A percentile compares a stretch with the other conserved stretches of the same genome.
Conservation (phyloP, 208 protist genomes). For the Trypanosoma platydactyli region DNA sequence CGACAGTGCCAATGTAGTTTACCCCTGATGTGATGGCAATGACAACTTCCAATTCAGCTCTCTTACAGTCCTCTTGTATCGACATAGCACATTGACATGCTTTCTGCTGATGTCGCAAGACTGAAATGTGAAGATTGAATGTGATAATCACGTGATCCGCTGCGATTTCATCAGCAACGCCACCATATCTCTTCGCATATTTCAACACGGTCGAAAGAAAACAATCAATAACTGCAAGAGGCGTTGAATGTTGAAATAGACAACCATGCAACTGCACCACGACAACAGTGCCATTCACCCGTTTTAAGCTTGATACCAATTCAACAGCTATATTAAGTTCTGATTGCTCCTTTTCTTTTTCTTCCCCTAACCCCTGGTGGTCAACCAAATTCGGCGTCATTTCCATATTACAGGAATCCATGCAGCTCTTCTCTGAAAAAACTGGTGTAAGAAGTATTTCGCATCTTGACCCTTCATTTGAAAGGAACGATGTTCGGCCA, state of each 20-base stretch:
- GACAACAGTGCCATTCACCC: slow-evolving; percentile 54
- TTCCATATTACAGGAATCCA: too few relatives aligned
- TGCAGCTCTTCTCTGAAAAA: too few relatives aligned
- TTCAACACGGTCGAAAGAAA: slow-evolving; percentile 44
- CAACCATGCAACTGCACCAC: slow-evolving; percentile 35
- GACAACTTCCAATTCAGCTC: slow-evolving; percentile 28
- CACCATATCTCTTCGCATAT: slow-evolving; percentile 32
- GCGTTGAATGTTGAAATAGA: slow-evolving; percentile 19
- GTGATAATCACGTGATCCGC: slow-evolving; percentile 40
- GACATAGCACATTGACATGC: slow-evolving; percentile 58
- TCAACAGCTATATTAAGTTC: too few relatives aligned
- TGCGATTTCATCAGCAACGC: slow-evolving; percentile 55
- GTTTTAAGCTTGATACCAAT: slow-evolving; percentile 10
- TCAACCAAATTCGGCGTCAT: too few relatives aligned
- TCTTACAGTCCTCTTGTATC: slow-evolving; percentile 36
- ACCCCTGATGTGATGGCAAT: slow-evolving; percentile 51
- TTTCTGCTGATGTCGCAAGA: slow-evolving; percentile 53
- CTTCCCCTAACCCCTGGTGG: too few relatives aligned
- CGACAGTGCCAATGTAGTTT: slow-evolving; percentile 50
- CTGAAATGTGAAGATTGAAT: slow-evolving; percentile 62
- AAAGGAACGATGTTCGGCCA: too few relatives aligned
- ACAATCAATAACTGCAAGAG: slow-evolving; percentile 37
- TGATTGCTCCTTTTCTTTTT: too few relatives aligned
- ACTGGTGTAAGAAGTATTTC: too few relatives aligned
- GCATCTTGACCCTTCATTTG: too few relatives aligned